Percentiles rank a stretch among this genome's conserved stretches.
Evolutionary conservation across 441 rosid genomes (phyloP).

Genomic region (Euphorbia corollata): DNA sequence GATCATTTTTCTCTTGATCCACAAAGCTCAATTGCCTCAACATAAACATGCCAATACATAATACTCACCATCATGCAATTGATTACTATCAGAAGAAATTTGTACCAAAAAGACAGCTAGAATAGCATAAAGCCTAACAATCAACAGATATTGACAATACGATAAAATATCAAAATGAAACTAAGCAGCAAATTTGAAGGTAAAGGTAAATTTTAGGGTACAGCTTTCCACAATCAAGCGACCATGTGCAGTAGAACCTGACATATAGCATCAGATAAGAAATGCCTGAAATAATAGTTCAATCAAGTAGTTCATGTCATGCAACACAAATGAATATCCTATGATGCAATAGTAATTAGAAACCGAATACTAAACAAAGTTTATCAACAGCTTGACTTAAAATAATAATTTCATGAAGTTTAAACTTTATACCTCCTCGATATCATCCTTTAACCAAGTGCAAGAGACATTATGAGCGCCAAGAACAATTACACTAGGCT

Average conservation of each 20-base stretch:
- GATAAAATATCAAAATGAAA: not conserved
- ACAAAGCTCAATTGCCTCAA: not conserved
- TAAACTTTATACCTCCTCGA: slow-evolving; percentile 52
- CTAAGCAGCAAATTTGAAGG: not conserved
- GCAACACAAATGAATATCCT: not conserved
- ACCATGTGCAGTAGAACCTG: not conserved
- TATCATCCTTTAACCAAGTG: slow-evolving; percentile 63
- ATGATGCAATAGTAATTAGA: not conserved
- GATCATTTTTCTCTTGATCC: not conserved
- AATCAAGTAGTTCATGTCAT: too few relatives aligned
- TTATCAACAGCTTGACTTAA: not conserved
- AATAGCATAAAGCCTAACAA: not conserved
- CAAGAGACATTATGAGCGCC: slow-evolving; percentile 64
- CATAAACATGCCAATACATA: not conserved
- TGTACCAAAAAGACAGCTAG: not conserved
- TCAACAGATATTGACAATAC: not conserved
- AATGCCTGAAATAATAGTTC: too few relatives aligned
- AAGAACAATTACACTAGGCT: slow-evolving; percentile 71
- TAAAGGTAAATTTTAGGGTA: not conserved
- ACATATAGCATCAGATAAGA: not conserved
- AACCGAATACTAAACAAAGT: not conserved
- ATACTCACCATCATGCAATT: not conserved
- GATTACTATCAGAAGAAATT: not conserved
- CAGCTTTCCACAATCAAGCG: not conserved
- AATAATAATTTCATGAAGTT: not conserved